These are phyloP conservation scores for Poronia punctata DNA, from an alignment of 495 filamentous ascomycete species.

Conservation along the genomic window DNA sequence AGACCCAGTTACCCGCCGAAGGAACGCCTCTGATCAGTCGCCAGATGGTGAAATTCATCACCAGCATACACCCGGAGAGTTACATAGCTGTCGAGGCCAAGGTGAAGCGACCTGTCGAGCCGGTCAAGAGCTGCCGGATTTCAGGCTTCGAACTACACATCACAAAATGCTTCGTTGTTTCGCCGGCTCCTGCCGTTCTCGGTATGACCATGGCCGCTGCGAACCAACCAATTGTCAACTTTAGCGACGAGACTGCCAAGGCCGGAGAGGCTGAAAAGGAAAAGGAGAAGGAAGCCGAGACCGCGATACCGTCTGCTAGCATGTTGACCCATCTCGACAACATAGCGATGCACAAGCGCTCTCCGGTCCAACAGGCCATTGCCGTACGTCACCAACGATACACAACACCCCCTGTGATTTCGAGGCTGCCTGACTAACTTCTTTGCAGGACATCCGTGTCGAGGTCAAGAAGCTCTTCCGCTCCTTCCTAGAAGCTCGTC, in stretches of 20 bases:
- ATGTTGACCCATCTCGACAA: slow-evolving; percentile 77
- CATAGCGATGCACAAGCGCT: slow-evolving; percentile 83
- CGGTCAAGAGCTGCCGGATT: slow-evolving; percentile 73
- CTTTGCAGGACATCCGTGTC: slow-evolving; percentile 54
- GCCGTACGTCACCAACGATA: slow-evolving; percentile 16
- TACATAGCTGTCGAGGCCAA: slow-evolving; percentile 75
- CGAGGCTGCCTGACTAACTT: not conserved
- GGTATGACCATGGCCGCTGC: slow-evolving; percentile 65
- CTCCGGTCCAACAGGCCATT: slow-evolving; percentile 82
- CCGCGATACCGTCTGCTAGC: slow-evolving; percentile 51
- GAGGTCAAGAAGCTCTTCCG: slow-evolving; percentile 76
- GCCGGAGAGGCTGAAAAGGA: slow-evolving; percentile 50
- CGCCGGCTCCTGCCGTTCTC: slow-evolving; percentile 53
- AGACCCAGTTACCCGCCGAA: not conserved
- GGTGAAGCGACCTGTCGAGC: slow-evolving; percentile 73
- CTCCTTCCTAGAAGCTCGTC: slow-evolving; percentile 64
- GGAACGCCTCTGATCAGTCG: slow-evolving; percentile 35
- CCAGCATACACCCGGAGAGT: slow-evolving; percentile 70
- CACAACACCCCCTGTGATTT: not conserved
- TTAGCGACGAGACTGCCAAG: slow-evolving; percentile 56
- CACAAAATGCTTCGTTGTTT: slow-evolving; percentile 65
- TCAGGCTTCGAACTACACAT: slow-evolving; percentile 78
- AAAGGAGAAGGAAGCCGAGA: slow-evolving; percentile 1
- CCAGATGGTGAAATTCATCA: slow-evolving; percentile 94
- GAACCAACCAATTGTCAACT: slow-evolving; percentile 57